Evolutionary conservation across 1,284 basidiomycete species (phyloP), one percentile per base, ranked within the genome.

Genomic region (Austroboletus novae-zelandiae): DNA sequence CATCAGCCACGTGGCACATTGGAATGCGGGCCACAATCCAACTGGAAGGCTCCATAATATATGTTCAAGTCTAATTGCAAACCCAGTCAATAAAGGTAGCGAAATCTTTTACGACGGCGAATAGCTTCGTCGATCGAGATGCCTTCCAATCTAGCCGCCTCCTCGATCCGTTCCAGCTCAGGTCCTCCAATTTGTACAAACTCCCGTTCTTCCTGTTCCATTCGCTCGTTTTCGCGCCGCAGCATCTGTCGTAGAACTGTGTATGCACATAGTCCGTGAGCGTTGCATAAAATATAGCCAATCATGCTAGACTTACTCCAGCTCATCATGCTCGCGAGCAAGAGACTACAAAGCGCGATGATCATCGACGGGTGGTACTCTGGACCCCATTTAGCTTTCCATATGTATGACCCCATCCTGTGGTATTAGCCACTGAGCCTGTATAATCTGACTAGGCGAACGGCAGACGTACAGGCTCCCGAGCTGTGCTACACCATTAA

Each of bases 61-160:
- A 23, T 23, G 20, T 23, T 23, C 20, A 23, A 23, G 20, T 23
- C 20, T 5, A 23, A 23, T 5, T 23, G 20, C 4, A 23, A 23
- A 27, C 27, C 27, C 4, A 4, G 27, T 51, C 39, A 60, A 25
- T 56, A 53, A 7, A 78, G 57, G 60, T 75, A 79, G 36, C 76
- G 66, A 64, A 74, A 79, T 1, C 75, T 74, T 58, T 69, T 79
- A 48, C 76, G 68, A 49, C 71, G 70, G 52, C 72, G 69, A 62
- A 79, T 68, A 2, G 77, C 79, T 56, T 80, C 70, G 18, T 79
- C 77, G 43, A 79, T 77, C 0, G 73, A 74, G 20, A 80, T 71
- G 7, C 76, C 75, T 52, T 81, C 78, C 31, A 80, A 55, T 50
- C 66, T 66, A 9, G 77, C 78, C 5, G 76, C 78, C 50, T 78